Evolutionary conservation across 352 stramenopile genomes (phyloP).

Genomic region (Pythium biforme): DNA sequence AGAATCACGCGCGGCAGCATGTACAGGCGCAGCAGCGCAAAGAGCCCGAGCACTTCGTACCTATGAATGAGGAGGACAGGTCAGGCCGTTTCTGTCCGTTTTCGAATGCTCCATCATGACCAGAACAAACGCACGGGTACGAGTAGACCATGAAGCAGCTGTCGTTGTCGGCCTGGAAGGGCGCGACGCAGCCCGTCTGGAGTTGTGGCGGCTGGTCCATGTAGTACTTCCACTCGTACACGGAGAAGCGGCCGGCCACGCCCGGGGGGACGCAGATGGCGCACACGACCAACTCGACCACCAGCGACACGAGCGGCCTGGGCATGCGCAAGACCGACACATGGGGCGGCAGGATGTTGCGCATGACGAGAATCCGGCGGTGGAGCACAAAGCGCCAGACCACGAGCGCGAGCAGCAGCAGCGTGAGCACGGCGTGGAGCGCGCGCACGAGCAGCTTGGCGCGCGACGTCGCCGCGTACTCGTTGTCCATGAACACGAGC

Average conservation of each 20-base stretch:
- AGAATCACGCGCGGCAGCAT: conserved; percentile 74
- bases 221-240: conserved; percentile 76
- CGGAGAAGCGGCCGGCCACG: conserved; percentile 41
- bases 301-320: conserved; percentile 36
- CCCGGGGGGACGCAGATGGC: conserved; percentile 56
- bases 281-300: conserved; percentile 51
- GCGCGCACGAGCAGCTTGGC: conserved; percentile 43
- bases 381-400: conserved; percentile 54
- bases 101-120: too few relatives aligned
- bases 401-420: conserved; percentile 49
- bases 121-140: conserved; percentile 49
- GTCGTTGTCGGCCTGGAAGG: conserved; percentile 31
- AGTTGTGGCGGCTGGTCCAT: conserved; percentile 25
- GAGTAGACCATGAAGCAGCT: conserved; percentile 71
- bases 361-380: conserved; percentile 57
- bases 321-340: conserved; percentile 55
- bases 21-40: conserved; percentile 70
- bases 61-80: conserved; percentile 29
- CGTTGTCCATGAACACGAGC: conserved; percentile 72
- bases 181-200: conserved; percentile 30
- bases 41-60: conserved; percentile 63
- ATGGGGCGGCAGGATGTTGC: conserved; percentile 55
- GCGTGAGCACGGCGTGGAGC: conserved; percentile 43
- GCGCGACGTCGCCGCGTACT: conserved; percentile 36
- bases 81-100: too few relatives aligned